Evolutionary conservation across 106 monocot genomes (phyloP).

Genomic region (Apostasia shenzhenica): DNA sequence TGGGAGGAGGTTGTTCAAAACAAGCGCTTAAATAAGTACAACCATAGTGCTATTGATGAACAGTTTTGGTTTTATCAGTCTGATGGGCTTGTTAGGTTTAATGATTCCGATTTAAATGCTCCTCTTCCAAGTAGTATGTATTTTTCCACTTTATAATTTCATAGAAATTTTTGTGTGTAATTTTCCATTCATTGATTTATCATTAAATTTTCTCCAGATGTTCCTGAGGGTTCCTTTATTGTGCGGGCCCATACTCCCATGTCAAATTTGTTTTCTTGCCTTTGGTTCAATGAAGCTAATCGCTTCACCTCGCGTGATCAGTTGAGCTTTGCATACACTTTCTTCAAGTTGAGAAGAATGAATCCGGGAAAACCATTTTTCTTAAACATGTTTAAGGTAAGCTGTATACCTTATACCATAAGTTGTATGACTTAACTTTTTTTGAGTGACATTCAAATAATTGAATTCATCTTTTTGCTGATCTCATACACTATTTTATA

Average conservation of each 20-base stretch:
- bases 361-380: constrained; percentile 59
- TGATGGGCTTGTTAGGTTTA: constrained; percentile 70
- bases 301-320: constrained; percentile 93
- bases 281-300: constrained; percentile 95
- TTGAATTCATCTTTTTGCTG: not conserved
- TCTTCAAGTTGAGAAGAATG: constrained; percentile 68
- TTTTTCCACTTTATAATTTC: not conserved
- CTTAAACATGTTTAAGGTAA: constrained; percentile 88
- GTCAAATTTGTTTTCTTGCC: constrained; percentile 97
- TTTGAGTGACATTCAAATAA: not conserved
- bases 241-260: constrained; percentile 93
- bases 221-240: constrained; percentile 94
- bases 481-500: too few species aligned
- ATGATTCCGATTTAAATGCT: constrained; percentile 42
- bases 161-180: not conserved
- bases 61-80: constrained; percentile 85
- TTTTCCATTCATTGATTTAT: not conserved
- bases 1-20: constrained; percentile 97
- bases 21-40: constrained; percentile 89
- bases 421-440: not conserved
- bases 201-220: constrained; percentile 43
- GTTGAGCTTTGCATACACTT: constrained; percentile 94
- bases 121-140: constrained; percentile 85
- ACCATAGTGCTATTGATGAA: constrained; percentile 84
- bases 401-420: not conserved